Evolutionary conservation across 495 filamentous ascomycete genomes (phyloP), one percentile per base, ranked within the genome.

Genomic region (Trichocladium antarcticum): DNA sequence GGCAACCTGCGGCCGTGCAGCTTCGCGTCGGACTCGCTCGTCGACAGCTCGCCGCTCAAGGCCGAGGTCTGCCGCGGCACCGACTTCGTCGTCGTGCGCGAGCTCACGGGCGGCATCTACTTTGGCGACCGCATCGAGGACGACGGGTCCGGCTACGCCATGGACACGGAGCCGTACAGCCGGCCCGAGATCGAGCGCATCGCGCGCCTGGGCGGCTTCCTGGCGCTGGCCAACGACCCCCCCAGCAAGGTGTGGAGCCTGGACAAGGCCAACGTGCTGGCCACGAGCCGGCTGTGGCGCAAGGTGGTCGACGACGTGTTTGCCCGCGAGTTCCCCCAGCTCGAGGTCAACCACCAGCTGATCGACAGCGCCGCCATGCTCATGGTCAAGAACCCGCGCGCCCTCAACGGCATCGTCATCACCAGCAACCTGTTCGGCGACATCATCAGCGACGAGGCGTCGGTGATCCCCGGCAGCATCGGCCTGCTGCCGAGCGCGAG

Each of bases 251-350:
- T 98, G 16, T 87, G 81, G 82, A 86, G 80, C 57, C 65, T 98
- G 63, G 92, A 98, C 62, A 98, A 98, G 80, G 92, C 92, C 48
- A 98, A 98, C 61, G 92, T 98, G 41, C 77, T 98, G 39, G 92
- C 92, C 17, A 93, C 90, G 12, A 82, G 77, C 53, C 73, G 92
- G 46, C 71, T 98, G 57, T 97, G 92, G 92, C 78, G 92, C 44
- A 89, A 86, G 72, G 81, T 83, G 4, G 83, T 95, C 17, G 79
- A 79, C 34, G 85, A 94, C 71, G 72, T 94, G 50, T 80, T 86
- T 68, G 74, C 68, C 17, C 83, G 83, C 46, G 92, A 98, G 73
- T 98, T 89, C 70, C 92, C 92, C 27, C 78, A 87, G 64, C 68
- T 98, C 17, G 77, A 85, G 71, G 62, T 93, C 34, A 78, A 78